These are phyloP conservation scores for Penicillium bovifimosum DNA, from an alignment of 495 filamentous ascomycete species.

Conservation along the genomic window DNA sequence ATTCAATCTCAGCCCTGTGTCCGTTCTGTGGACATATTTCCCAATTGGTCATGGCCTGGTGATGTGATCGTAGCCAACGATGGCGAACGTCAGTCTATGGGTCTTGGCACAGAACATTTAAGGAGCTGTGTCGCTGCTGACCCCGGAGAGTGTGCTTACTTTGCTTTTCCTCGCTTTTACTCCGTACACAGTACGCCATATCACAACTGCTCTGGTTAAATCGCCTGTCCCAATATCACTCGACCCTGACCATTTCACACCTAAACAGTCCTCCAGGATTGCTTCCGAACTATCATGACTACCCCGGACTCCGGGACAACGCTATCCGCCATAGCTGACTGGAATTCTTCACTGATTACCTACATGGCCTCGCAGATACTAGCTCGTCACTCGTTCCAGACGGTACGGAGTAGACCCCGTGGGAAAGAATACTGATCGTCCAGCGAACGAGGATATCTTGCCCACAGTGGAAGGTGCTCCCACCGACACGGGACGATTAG, in stretches of 20 bases:
- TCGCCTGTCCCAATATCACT: not conserved
- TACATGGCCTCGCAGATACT: not conserved
- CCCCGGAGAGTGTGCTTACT: not conserved
- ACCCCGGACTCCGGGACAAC: not conserved
- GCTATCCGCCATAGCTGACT: not conserved
- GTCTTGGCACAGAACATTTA: slow-evolving; percentile 33
- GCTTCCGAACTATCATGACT: not conserved
- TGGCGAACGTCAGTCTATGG: slow-evolving; percentile 27
- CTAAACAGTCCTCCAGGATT: not conserved
- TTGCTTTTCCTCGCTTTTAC: not conserved
- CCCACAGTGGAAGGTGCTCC: not conserved
- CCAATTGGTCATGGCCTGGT: slow-evolving; percentile 16
- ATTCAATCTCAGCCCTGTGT: slow-evolving; percentile 11
- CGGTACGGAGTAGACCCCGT: too few species aligned
- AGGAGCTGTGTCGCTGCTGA: slow-evolving; percentile 9
- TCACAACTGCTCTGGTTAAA: not conserved
- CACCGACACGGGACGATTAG: slow-evolving; percentile 6
- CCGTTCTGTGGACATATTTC: not conserved
- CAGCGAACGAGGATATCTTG: not conserved
- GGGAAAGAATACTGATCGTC: not conserved
- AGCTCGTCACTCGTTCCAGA: not conserved
- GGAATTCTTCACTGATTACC: not conserved
- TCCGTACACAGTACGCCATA: not conserved
- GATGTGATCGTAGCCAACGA: slow-evolving; percentile 36
- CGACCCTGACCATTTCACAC: not conserved